Evolutionary conservation across 768 basidiomycete species (phyloP).

Genomic region (Rhodotorula taiwanensis): DNA sequence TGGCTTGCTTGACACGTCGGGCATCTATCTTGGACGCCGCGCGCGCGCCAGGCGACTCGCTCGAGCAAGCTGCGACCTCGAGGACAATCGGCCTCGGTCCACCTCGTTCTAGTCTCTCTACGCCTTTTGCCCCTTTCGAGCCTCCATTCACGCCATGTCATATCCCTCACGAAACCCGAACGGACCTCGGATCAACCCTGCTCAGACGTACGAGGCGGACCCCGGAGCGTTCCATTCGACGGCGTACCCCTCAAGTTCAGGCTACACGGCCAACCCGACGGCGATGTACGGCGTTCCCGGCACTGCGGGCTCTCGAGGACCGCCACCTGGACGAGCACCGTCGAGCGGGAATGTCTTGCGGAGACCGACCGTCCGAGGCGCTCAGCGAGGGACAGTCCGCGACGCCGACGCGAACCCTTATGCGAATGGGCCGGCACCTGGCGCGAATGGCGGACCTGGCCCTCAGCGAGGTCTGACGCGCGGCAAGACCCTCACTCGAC

Average conservation of each 20-base stretch:
- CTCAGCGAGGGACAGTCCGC: constrained; percentile 28
- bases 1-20: too few species aligned
- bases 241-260: constrained; percentile 3
- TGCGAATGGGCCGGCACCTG: background rate
- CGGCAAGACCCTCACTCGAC: constrained; percentile 84
- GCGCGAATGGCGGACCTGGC: background rate
- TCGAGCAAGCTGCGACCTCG: too few species aligned
- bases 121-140: too few species aligned
- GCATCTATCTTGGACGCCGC: too few species aligned
- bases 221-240: constrained; percentile 24
- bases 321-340: background rate
- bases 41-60: too few species aligned
- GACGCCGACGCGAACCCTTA: constrained; percentile 24
- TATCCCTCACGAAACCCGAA: constrained; percentile 7
- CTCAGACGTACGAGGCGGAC: constrained; percentile 20
- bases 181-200: constrained; percentile 11
- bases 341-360: constrained; percentile 12
- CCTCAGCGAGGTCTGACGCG: constrained; percentile 24
- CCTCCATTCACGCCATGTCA: too few species aligned
- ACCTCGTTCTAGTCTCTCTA: too few species aligned
- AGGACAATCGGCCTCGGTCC: too few species aligned
- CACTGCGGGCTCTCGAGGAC: background rate
- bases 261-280: constrained; percentile 4
- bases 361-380: constrained; percentile 27
- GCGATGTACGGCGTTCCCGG: constrained; percentile 2